These are phyloP conservation scores for Colletotrichum sp. DNA, from an alignment of 2,329 filamentous ascomycete genomes.

Conservation along the genomic window DNA sequence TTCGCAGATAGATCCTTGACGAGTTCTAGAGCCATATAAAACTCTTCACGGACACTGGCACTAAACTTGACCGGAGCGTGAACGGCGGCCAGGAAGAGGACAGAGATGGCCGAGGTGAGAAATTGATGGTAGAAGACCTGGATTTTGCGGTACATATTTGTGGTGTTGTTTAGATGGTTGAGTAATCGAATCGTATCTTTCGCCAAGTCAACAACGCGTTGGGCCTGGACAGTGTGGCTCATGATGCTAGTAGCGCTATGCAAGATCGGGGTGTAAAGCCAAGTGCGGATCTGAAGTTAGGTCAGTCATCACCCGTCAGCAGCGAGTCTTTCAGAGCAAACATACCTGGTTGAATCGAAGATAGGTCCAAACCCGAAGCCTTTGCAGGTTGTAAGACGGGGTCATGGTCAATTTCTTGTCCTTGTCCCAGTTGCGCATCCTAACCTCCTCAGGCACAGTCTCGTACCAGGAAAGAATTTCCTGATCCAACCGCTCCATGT, in stretches of 20 bases:
- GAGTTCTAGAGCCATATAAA: constrained; percentile 78
- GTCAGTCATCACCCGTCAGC: background rate
- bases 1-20: constrained; percentile 75
- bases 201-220: constrained; percentile 75
- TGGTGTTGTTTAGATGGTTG: constrained; percentile 72
- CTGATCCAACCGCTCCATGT: constrained; percentile 81
- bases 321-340: background rate
- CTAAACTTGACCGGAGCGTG: constrained; percentile 78
- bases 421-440: constrained; percentile 63
- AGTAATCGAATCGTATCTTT: constrained; percentile 79
- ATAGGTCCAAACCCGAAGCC: constrained; percentile 84
- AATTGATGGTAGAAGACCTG: constrained; percentile 86
- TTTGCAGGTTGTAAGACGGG: constrained; percentile 69
- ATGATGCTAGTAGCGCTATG: constrained; percentile 86
- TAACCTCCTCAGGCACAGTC: constrained; percentile 67
- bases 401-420: constrained; percentile 57
- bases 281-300: constrained; percentile 70
- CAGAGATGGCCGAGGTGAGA: constrained; percentile 74
- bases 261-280: constrained; percentile 86
- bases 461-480: constrained; percentile 90
- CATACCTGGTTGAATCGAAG: constrained; percentile 78
- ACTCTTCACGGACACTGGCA: constrained; percentile 72
- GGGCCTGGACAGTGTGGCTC: constrained; percentile 74
- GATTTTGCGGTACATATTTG: constrained; percentile 72
- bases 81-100: constrained; percentile 77